Evolutionary conservation across 2,329 filamentous ascomycete genomes (phyloP).

Genomic region (Fusarium bulbicola): DNA sequence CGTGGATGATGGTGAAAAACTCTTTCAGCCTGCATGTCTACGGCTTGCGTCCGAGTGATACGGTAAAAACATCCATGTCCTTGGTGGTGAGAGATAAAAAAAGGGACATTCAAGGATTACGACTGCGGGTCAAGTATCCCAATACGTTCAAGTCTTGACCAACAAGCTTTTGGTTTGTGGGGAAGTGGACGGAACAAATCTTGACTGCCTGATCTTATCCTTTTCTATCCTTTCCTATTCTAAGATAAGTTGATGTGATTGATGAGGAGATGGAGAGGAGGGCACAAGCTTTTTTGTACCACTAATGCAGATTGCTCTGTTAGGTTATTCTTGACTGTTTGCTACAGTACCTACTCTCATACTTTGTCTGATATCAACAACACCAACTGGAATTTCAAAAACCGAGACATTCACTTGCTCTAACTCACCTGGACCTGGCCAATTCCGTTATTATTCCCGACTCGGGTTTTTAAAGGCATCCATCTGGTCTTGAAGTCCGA

Average conservation of each 20-base stretch:
- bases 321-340: not conserved
- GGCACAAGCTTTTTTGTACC: not conserved
- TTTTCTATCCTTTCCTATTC: not conserved
- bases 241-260: slow-evolving; percentile 1
- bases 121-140: slow-evolving; percentile 24
- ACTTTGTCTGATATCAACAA: not conserved
- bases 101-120: slow-evolving; percentile 22
- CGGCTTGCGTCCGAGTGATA: not conserved
- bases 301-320: slow-evolving; percentile 17
- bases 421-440: not conserved
- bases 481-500: not conserved
- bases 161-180: slow-evolving; percentile 37
- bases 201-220: slow-evolving; percentile 16
- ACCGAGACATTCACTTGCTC: not conserved
- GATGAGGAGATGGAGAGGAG: not conserved
- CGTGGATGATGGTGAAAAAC: not conserved
- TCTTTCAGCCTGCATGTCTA: slow-evolving; percentile 1
- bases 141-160: slow-evolving; percentile 26
- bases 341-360: not conserved
- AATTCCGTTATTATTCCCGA: slow-evolving; percentile 13
- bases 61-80: slow-evolving; percentile 6
- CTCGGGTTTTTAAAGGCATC: not conserved
- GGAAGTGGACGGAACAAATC: slow-evolving; percentile 33
- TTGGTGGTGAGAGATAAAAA: slow-evolving; percentile 19
- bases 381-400: not conserved